These are phyloP conservation scores for Medicago arabica DNA, from an alignment of 306 rosid genomes.

Conservation along the genomic window DNA sequence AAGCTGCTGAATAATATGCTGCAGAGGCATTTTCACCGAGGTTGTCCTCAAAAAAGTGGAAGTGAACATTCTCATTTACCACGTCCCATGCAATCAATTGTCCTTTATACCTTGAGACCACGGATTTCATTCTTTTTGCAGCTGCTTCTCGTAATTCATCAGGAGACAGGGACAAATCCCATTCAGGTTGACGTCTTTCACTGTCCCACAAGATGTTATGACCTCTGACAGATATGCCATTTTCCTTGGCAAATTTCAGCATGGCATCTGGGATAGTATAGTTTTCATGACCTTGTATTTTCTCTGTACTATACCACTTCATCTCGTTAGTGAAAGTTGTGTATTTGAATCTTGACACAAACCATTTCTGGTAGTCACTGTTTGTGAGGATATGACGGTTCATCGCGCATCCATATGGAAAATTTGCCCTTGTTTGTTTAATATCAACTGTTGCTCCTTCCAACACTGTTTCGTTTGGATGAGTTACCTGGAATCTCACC, in stretches of 20 bases:
- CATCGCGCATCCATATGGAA: slow-evolving; percentile 74
- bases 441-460: slow-evolving; percentile 50
- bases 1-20: slow-evolving; percentile 49
- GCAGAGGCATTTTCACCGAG: slow-evolving; percentile 66
- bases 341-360: slow-evolving; percentile 59
- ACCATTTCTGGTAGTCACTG: slow-evolving; percentile 66
- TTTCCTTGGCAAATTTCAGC: slow-evolving; percentile 54
- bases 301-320: slow-evolving; percentile 85
- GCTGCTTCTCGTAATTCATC: slow-evolving; percentile 52
- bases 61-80: slow-evolving; percentile 77
- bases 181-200: slow-evolving; percentile 47
- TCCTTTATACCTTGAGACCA: slow-evolving; percentile 70
- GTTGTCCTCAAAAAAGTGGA: slow-evolving; percentile 63
- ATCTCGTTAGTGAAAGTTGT: slow-evolving; percentile 80
- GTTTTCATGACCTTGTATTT: slow-evolving; percentile 60
- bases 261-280: slow-evolving; percentile 71
- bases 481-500: slow-evolving; percentile 57
- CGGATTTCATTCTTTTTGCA: slow-evolving; percentile 57
- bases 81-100: slow-evolving; percentile 85
- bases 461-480: slow-evolving; percentile 47
- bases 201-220: slow-evolving; percentile 78
- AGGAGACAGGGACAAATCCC: slow-evolving; percentile 66
- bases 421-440: slow-evolving; percentile 50
- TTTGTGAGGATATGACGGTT: slow-evolving; percentile 61
- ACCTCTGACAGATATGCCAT: slow-evolving; percentile 66